These are phyloP conservation scores for Bocquillonia castaneifolia DNA, from an alignment of 441 rosid species.

Conservation along the genomic window DNA sequence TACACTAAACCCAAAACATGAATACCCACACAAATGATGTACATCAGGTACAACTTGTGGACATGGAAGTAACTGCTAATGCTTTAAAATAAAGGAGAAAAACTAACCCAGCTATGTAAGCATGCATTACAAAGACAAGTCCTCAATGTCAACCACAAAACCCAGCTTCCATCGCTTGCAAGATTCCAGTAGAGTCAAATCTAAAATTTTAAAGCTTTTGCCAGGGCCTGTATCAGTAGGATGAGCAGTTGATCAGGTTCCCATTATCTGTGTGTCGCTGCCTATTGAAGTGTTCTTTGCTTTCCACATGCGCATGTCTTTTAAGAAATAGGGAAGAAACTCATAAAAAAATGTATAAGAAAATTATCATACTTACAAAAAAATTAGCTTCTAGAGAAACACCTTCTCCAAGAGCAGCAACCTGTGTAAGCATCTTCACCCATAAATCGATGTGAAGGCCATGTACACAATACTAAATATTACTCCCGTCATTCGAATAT, in stretches of 20 bases:
- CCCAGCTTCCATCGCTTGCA: conserved; percentile 63
- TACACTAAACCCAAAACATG: conserved; percentile 33
- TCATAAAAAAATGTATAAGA: background rate
- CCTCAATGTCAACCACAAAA: conserved; percentile 43
- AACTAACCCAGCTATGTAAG: conserved; percentile 31
- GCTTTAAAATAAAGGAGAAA: conserved; percentile 21
- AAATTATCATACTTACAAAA: background rate
- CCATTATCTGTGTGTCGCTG: conserved; percentile 36
- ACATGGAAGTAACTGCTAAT: conserved; percentile 13
- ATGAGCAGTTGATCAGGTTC: conserved; percentile 39
- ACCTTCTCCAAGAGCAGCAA: no score
- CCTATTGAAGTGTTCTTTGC: conserved; percentile 57
- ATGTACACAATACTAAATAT: no score
- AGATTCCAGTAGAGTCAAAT: conserved; percentile 52
- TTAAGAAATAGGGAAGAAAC: background rate
- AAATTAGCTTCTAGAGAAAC: no score
- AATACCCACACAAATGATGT: conserved; percentile 27
- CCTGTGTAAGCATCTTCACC: no score
- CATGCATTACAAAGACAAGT: conserved; percentile 21
- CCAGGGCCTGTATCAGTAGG: conserved; percentile 56
- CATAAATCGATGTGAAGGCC: no score
- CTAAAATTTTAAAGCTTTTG: conserved; percentile 63
- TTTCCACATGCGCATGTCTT: conserved; percentile 67
- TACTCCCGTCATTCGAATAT: no score
- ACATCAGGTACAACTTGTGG: conserved; percentile 27